phyloP scores from a whole-genome alignment of 1,284 basidiomycete genomes.

The Mixia osmundae region DNA sequence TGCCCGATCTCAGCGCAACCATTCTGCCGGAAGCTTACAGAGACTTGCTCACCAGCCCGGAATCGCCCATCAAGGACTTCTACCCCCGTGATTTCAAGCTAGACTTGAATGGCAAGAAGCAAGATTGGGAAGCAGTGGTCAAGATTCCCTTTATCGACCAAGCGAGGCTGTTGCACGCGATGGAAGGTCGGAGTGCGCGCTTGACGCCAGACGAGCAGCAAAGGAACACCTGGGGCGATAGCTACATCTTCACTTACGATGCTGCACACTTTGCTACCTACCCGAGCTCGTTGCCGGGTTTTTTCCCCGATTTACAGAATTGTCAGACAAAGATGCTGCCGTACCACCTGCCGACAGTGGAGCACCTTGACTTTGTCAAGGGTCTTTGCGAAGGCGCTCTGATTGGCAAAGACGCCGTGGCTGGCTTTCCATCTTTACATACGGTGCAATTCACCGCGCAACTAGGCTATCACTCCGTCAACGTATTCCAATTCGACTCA shows the following conservation, averaged over 20 bases:
- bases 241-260: conserved; percentile 54
- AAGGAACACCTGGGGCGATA: conserved; percentile 58
- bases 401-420: conserved; percentile 62
- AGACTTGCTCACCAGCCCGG: conserved; percentile 70
- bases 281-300: conserved; percentile 74
- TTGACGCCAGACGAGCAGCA: conserved; percentile 50
- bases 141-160: conserved; percentile 98
- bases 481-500: conserved; percentile 74
- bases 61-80: conserved; percentile 80
- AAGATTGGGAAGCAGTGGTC: conserved; percentile 95
- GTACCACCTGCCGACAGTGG: conserved; percentile 68
- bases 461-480: conserved; percentile 69
- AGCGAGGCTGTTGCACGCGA: conserved; percentile 48
- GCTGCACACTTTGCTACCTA: conserved; percentile 39
- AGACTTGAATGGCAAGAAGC: conserved; percentile 94
- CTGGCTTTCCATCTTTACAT: conserved; percentile 85
- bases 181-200: conserved; percentile 41
- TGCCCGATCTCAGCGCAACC: conserved; percentile 69
- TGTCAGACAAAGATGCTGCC: conserved; percentile 54
- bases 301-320: conserved; percentile 74
- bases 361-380: conserved; percentile 60
- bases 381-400: conserved; percentile 74
- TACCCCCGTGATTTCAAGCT: conserved; percentile 76
- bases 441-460: conserved; percentile 58
- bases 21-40: conserved; percentile 67